A percentile compares a stretch with the other conserved stretches of the same genome.
Conservation (phyloP, 768 basidiomycete species). For the Brasilioporus rufonigricans region DNA sequence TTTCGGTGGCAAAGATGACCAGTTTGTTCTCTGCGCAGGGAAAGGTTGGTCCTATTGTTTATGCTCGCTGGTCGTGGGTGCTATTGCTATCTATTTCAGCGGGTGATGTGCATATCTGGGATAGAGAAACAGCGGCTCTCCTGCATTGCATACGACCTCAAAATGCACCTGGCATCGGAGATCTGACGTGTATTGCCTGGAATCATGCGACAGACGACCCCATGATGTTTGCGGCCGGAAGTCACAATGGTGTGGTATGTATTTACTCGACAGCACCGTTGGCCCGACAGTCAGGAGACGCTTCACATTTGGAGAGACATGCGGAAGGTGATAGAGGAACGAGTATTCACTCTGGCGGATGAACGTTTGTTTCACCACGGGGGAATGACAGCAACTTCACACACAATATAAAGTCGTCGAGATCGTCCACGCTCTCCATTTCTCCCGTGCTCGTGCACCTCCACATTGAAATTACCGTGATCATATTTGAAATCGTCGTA, state of each 20-base stretch:
- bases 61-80: background rate
- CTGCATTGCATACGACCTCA: slow-evolving; percentile 69
- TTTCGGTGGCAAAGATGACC: slow-evolving; percentile 78
- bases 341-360: slow-evolving; percentile 30
- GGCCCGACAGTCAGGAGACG: slow-evolving; percentile 23
- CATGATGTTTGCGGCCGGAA: slow-evolving; percentile 66
- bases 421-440: no score
- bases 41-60: slow-evolving; percentile 49
- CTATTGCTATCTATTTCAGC: slow-evolving; percentile 36
- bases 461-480: no score
- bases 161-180: slow-evolving; percentile 46
- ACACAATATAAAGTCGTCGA: no score
- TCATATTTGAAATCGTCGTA: no score
- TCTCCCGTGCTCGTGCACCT: no score
- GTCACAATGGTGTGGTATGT: slow-evolving; percentile 71
- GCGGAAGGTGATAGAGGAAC: slow-evolving; percentile 25
- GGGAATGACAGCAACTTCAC: no score
- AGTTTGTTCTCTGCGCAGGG: slow-evolving; percentile 73
- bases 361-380: slow-evolving; percentile 4
- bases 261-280: slow-evolving; percentile 58
- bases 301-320: slow-evolving; percentile 23
- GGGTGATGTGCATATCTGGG: slow-evolving; percentile 86
- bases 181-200: slow-evolving; percentile 80
- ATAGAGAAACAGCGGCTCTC: slow-evolving; percentile 70
- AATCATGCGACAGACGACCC: slow-evolving; percentile 56